phyloP scores from a whole-genome alignment of 495 filamentous ascomycete species.

The Xylaria venustula region DNA sequence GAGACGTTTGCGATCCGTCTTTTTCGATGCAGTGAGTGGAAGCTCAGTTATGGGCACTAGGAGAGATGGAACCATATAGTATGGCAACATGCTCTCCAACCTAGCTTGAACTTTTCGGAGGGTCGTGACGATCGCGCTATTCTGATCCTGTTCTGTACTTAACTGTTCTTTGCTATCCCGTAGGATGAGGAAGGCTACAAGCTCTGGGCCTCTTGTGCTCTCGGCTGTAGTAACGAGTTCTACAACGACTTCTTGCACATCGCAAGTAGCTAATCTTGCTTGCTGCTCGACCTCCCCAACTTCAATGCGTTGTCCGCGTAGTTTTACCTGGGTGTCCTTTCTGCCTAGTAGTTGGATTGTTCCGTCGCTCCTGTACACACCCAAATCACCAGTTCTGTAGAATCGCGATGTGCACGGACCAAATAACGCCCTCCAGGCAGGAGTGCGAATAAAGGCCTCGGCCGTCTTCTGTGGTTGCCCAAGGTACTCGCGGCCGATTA shows the following conservation, averaged over 20 bases:
- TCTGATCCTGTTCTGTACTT: background rate
- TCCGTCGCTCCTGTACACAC: conserved; percentile 27
- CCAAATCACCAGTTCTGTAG: conserved; percentile 38
- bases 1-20: conserved; percentile 42
- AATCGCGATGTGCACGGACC: conserved; percentile 10
- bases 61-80: conserved; percentile 57
- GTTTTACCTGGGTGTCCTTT: conserved; percentile 24
- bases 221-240: no score
- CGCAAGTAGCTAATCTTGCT: no score
- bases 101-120: background rate
- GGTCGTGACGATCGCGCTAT: background rate
- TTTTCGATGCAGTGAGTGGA: conserved; percentile 52
- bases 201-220: no score
- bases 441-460: conserved; percentile 24
- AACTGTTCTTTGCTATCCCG: no score
- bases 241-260: no score
- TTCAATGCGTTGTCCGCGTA: conserved; percentile 26
- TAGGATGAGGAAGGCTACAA: no score
- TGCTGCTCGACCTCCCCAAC: conserved; percentile 21
- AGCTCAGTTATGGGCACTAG: conserved; percentile 50
- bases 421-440: background rate
- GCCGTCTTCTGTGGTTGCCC: conserved; percentile 21
- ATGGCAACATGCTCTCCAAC: conserved; percentile 26
- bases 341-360: conserved; percentile 17
- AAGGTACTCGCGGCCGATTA: conserved; percentile 52